Conservation (phyloP, 176 grass and related monocot species). For the Poa pratensis region DNA sequence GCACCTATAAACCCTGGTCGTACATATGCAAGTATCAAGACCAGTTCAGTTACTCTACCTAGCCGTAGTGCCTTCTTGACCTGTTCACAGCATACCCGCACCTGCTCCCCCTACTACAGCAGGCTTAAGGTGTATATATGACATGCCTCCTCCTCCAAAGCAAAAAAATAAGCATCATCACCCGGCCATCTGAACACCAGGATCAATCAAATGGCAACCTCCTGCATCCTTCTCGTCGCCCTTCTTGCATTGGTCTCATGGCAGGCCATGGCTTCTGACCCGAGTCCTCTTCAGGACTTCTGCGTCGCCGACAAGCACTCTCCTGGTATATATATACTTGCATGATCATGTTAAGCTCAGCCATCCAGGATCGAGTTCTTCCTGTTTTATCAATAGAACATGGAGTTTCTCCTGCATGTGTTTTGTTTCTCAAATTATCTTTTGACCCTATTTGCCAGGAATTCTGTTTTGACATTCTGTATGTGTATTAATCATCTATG, state of each 20-base stretch:
- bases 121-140: slow-evolving; percentile 4
- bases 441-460: neutral
- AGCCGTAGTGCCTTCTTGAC: neutral
- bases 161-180: neutral
- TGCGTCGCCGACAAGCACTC: neutral
- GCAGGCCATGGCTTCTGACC: slow-evolving; percentile 8
- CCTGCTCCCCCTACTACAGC: neutral
- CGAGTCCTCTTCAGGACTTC: neutral
- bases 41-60: neutral
- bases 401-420: neutral
- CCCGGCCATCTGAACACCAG: neutral
- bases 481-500: neutral
- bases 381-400: neutral
- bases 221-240: neutral
- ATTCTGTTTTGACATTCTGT: neutral
- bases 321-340: neutral
- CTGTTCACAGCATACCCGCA: neutral
- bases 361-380: neutral
- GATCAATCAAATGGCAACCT: neutral
- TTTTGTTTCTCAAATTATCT: neutral
- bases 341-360: neutral
- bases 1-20: neutral
- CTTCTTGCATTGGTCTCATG: neutral
- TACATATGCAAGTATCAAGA: neutral
- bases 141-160: neutral